Conservation (phyloP, 805 yeast genomes). For the Candida corydali region DNA sequence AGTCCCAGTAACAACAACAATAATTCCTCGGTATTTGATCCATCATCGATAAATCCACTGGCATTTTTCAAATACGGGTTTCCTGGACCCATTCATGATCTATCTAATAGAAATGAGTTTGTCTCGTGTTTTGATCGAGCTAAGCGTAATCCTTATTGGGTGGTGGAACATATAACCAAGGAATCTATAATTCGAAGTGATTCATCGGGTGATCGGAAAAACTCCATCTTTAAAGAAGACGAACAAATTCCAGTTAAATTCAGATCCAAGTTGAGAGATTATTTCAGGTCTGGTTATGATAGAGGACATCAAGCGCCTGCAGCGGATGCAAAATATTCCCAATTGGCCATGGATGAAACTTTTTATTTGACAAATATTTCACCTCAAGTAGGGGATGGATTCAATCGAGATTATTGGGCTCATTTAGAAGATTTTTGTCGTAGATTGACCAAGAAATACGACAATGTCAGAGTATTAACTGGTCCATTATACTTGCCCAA, state of each 20-base stretch:
- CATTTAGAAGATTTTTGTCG: conserved; percentile 89
- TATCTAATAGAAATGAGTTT: conserved; percentile 69
- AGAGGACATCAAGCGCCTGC: conserved; percentile 98
- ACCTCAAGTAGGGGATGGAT: conserved; percentile 97
- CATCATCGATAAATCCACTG: conserved; percentile 57
- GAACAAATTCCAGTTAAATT: conserved; percentile 72
- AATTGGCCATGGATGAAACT: conserved; percentile 92
- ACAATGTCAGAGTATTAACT: conserved; percentile 79
- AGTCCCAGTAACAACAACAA: conserved; percentile 7
- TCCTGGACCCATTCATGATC: conserved; percentile 92
- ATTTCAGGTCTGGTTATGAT: conserved; percentile 93
- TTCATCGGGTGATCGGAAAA: conserved; percentile 69
- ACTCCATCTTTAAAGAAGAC: conserved; percentile 84
- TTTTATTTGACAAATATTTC: conserved; percentile 86
- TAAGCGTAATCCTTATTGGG: conserved; percentile 82
- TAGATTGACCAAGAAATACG: conserved; percentile 65
- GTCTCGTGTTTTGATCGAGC: conserved; percentile 83
- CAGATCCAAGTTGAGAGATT: conserved; percentile 76
- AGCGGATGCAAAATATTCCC: conserved; percentile 90
- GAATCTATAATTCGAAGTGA: conserved; percentile 48
- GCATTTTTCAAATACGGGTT: conserved; percentile 88
- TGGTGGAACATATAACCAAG: conserved; percentile 83
- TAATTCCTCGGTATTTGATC: conserved; percentile 17
- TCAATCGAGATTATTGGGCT: conserved; percentile 97
- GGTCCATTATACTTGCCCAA: conserved; percentile 92